Percentiles rank a stretch among this genome's conserved stretches.
phyloP scores from a whole-genome alignment of 345 rosid species.

The Eutrema yunnanense region DNA sequence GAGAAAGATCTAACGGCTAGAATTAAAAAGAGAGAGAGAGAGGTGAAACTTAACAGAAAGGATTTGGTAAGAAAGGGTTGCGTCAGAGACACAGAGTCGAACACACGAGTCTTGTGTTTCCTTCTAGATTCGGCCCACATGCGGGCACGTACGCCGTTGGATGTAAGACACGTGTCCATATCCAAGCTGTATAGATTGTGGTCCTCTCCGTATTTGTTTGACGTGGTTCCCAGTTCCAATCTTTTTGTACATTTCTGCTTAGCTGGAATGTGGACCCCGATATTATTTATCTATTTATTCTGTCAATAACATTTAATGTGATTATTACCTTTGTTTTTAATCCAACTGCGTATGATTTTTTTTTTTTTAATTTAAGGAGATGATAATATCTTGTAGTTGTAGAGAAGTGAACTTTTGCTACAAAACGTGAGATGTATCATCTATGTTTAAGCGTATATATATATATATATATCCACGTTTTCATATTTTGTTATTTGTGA shows the following conservation, averaged over 20 bases:
- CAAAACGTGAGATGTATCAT: not conserved
- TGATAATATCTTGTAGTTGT: too few relatives aligned
- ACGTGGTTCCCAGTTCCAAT: slow-evolving; percentile 28
- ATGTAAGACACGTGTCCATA: slow-evolving; percentile 16
- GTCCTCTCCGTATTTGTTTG: slow-evolving; percentile 11
- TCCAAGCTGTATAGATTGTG: slow-evolving; percentile 11
- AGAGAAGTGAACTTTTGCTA: not conserved
- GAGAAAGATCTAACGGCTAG: slow-evolving; percentile 8
- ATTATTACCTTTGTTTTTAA: not conserved
- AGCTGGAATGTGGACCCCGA: slow-evolving; percentile 20
- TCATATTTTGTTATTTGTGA: not conserved
- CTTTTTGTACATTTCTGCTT: slow-evolving; percentile 16
- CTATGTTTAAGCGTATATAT: not conserved
- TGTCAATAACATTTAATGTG: not conserved
- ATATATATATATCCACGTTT: not conserved
- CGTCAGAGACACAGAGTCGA: slow-evolving; percentile 24
- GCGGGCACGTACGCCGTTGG: not conserved
- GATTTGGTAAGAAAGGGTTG: slow-evolving; percentile 20
- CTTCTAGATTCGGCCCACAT: slow-evolving; percentile 30
- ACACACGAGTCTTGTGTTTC: slow-evolving; percentile 28
- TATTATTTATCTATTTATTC: not conserved
- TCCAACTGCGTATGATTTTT: not conserved
- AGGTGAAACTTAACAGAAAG: slow-evolving; percentile 8
- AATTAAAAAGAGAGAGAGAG: not conserved
- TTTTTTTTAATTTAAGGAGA: not conserved